A percentile compares a stretch with the other conserved stretches of the same genome.
These are phyloP conservation scores for Penicillium egyptiacum DNA, from an alignment of 495 filamentous ascomycete species.

Conservation along the genomic window DNA sequence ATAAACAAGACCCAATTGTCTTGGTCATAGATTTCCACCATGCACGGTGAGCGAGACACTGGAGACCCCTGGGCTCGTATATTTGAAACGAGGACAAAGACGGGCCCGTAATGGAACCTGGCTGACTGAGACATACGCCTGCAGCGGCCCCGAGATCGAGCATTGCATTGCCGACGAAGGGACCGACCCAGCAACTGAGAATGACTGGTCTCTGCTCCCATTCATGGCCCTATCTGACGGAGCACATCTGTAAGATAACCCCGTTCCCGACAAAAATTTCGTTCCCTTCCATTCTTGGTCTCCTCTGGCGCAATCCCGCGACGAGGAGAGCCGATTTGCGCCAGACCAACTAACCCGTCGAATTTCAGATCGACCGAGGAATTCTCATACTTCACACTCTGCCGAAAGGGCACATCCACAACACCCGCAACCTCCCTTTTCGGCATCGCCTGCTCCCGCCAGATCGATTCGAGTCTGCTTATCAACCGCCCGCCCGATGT, in stretches of 20 bases:
- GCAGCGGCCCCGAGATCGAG: slow-evolving; percentile 91
- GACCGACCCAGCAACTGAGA: slow-evolving; percentile 74
- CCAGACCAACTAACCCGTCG: slow-evolving; percentile 4
- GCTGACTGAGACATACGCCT: slow-evolving; percentile 7
- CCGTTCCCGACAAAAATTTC: neutral
- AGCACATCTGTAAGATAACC: slow-evolving; percentile 73
- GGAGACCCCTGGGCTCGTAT: neutral
- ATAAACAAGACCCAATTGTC: slow-evolving; percentile 60
- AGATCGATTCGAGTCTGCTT: slow-evolving; percentile 78
- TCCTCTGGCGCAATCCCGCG: neutral
- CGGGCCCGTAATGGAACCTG: neutral
- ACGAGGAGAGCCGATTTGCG: neutral
- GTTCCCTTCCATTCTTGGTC: neutral
- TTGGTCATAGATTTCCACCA: slow-evolving; percentile 97
- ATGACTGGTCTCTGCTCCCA: slow-evolving; percentile 89
- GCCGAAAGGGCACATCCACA: slow-evolving; percentile 59
- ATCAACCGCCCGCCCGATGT: slow-evolving; percentile 80
- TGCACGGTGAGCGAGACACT: slow-evolving; percentile 58
- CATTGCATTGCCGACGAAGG: slow-evolving; percentile 83
- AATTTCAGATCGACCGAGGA: slow-evolving; percentile 73
- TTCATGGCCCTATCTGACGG: slow-evolving; percentile 99
- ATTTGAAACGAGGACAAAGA: neutral
- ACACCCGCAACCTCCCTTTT: slow-evolving; percentile 81
- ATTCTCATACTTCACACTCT: slow-evolving; percentile 97
- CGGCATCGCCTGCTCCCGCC: slow-evolving; percentile 92